phyloP scores from a whole-genome alignment of 2,329 filamentous ascomycete genomes.

The Lecanicillium sp. region DNA sequence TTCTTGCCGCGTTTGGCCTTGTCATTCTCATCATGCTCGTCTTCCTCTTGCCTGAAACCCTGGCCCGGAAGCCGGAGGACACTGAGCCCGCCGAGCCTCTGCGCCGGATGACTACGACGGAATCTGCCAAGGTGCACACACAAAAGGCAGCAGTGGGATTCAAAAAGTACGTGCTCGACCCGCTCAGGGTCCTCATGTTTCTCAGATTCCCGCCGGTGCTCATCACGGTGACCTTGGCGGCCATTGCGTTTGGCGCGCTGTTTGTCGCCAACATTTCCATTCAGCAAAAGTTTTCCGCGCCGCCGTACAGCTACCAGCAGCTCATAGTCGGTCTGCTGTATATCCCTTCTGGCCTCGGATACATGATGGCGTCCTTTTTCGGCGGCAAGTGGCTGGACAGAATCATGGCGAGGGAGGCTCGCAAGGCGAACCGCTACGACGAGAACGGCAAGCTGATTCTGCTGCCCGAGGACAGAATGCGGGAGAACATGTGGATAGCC shows the following conservation, averaged over 20 bases:
- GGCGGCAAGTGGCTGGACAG: slow-evolving; percentile 72
- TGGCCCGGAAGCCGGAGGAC: slow-evolving; percentile 22
- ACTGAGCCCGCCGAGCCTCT: slow-evolving; percentile 20
- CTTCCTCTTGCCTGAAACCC: slow-evolving; percentile 54
- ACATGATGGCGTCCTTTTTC: slow-evolving; percentile 58
- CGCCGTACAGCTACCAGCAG: slow-evolving; percentile 62
- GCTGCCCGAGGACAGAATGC: slow-evolving; percentile 73
- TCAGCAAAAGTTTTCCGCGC: slow-evolving; percentile 57
- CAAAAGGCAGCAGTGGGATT: slow-evolving; percentile 43
- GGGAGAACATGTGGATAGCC: slow-evolving; percentile 73
- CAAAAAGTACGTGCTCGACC: slow-evolving; percentile 62
- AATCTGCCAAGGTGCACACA: slow-evolving; percentile 52
- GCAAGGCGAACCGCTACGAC: slow-evolving; percentile 61
- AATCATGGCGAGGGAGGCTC: slow-evolving; percentile 73
- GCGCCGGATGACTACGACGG: slow-evolving; percentile 49
- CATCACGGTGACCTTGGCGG: slow-evolving; percentile 65
- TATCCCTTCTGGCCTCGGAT: slow-evolving; percentile 68
- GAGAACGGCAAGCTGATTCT: slow-evolving; percentile 57
- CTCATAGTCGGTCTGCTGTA: slow-evolving; percentile 70
- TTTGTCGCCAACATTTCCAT: slow-evolving; percentile 74
- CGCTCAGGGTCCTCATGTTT: slow-evolving; percentile 61
- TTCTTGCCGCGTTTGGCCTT: slow-evolving; percentile 58
- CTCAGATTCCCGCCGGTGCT: slow-evolving; percentile 68
- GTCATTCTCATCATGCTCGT: slow-evolving; percentile 42
- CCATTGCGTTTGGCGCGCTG: slow-evolving; percentile 66